Percentiles rank a stretch among this genome's conserved stretches.
phyloP scores from a whole-genome alignment of 1,139 yeast genomes.

The Debaryomycetaceae sp. region DNA sequence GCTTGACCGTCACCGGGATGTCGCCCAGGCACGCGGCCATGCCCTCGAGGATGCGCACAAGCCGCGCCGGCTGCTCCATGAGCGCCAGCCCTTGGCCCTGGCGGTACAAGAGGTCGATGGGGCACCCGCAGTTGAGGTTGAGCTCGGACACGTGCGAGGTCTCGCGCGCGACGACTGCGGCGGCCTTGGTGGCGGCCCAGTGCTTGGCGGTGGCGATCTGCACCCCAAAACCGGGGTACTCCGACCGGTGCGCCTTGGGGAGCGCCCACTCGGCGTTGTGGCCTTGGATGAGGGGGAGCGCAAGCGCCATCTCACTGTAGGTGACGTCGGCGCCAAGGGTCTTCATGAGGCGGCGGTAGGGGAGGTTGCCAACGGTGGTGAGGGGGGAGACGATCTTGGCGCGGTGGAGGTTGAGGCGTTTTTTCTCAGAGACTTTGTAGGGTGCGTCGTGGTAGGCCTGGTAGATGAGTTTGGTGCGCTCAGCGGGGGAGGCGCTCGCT shows the following conservation, averaged over 20 bases:
- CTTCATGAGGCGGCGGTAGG: constrained; percentile 91
- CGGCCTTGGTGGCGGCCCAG: constrained; percentile 91
- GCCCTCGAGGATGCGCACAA: constrained; percentile 73
- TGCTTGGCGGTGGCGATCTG: constrained; percentile 90
- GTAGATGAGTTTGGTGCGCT: constrained; percentile 26
- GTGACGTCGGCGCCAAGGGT: constrained; percentile 90
- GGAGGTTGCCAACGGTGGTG: constrained; percentile 96
- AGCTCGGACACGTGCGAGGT: constrained; percentile 63
- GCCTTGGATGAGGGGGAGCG: constrained; percentile 83
- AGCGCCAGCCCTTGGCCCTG: constrained; percentile 97
- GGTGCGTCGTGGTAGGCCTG: constrained; percentile 67
- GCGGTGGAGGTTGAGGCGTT: constrained; percentile 55
- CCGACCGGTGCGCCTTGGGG: constrained; percentile 81
- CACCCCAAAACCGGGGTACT: constrained; percentile 86
- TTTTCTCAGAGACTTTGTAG: constrained; percentile 79
- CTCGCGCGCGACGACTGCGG: constrained; percentile 66
- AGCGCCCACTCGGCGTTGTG: constrained; percentile 96
- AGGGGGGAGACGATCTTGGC: constrained; percentile 92
- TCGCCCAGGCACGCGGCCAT: constrained; percentile 90
- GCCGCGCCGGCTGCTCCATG: constrained; percentile 81
- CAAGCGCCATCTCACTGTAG: constrained; percentile 91
- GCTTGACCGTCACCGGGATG: constrained; percentile 84
- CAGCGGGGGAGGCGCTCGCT: too few species aligned
- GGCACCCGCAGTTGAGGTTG: constrained; percentile 95
- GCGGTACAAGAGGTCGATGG: constrained; percentile 84